A percentile compares a stretch with the other conserved stretches of the same genome.
phyloP scores from a whole-genome alignment of 371 early-diverging fungal genomes.

The Syncephalastrum contaminatum region DNA sequence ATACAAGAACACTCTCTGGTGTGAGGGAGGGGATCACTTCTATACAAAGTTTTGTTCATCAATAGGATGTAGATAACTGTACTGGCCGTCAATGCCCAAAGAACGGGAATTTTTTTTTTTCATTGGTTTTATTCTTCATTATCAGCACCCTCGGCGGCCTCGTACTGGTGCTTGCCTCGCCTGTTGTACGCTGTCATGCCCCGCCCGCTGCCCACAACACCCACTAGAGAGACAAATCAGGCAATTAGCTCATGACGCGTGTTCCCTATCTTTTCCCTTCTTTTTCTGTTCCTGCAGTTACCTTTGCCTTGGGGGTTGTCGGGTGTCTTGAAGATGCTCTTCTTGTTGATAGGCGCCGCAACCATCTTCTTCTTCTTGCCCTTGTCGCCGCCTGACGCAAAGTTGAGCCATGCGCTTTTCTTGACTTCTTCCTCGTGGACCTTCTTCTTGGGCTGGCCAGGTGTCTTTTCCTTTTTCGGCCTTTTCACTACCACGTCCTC shows the following conservation, averaged over 20 bases:
- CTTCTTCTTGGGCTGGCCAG: constrained; percentile 33
- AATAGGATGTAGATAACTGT: too few species aligned
- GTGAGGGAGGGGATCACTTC: too few species aligned
- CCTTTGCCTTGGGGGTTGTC: constrained; percentile 1
- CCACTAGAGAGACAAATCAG: constrained; percentile 37
- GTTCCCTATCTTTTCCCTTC: not conserved
- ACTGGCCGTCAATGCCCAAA: too few species aligned
- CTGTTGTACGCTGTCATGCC: constrained; percentile 70
- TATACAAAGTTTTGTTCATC: too few species aligned
- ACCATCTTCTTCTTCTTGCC: constrained; percentile 46
- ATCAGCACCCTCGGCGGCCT: constrained; percentile 13
- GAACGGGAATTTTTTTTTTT: too few species aligned
- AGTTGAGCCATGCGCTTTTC: constrained; percentile 79
- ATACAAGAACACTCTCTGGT: too few species aligned
- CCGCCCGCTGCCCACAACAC: constrained; percentile 69
- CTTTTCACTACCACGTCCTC: constrained; percentile 34
- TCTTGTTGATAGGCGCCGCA: constrained; percentile 54
- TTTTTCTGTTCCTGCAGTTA: not conserved
- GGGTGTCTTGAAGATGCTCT: constrained; percentile 60
- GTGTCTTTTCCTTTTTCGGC: constrained; percentile 18
- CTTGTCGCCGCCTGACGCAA: constrained; percentile 58
- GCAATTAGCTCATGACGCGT: too few species aligned
- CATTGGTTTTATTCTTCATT: constrained; percentile 12
- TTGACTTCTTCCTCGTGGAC: constrained; percentile 69
- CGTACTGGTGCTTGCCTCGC: constrained; percentile 65